These are phyloP conservation scores for Cladorrhinum sp. DNA, from an alignment of 2,329 filamentous ascomycete species.

Conservation along the genomic window DNA sequence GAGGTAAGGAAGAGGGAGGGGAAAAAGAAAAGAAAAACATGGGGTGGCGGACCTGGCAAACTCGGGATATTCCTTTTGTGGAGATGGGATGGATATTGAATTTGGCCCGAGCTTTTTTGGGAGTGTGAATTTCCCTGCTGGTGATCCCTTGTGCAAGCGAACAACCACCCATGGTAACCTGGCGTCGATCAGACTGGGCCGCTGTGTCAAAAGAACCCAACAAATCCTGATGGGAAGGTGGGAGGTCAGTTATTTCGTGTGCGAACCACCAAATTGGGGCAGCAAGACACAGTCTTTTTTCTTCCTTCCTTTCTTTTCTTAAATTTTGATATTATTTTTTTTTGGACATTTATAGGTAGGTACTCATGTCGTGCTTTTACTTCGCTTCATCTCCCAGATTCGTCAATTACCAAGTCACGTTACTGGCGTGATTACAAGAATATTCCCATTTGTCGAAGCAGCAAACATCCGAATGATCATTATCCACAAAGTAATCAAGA, in stretches of 20 bases:
- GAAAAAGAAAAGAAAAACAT: not conserved
- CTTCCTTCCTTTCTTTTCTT: no score
- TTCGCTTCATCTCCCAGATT: no score
- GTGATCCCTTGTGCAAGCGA: not conserved
- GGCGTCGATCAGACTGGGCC: conserved; percentile 3
- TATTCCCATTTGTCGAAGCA: no score
- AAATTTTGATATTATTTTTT: no score
- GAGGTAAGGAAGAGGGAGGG: not conserved
- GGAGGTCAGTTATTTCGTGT: not conserved
- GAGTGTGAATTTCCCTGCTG: not conserved
- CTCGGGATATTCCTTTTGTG: not conserved
- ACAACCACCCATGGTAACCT: not conserved
- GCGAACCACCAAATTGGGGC: no score
- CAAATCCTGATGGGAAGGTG: not conserved
- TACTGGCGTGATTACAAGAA: no score
- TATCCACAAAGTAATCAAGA: no score
- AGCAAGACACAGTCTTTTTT: no score
- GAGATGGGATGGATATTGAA: not conserved
- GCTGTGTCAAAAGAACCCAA: not conserved
- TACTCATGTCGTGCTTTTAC: no score
- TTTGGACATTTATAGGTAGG: no score
- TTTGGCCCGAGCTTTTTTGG: not conserved
- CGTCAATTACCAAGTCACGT: no score
- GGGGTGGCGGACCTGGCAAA: not conserved
- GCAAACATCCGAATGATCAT: no score